Conservation (phyloP, 176 grass and related monocot genomes). For the Carex scoparia region DNA sequence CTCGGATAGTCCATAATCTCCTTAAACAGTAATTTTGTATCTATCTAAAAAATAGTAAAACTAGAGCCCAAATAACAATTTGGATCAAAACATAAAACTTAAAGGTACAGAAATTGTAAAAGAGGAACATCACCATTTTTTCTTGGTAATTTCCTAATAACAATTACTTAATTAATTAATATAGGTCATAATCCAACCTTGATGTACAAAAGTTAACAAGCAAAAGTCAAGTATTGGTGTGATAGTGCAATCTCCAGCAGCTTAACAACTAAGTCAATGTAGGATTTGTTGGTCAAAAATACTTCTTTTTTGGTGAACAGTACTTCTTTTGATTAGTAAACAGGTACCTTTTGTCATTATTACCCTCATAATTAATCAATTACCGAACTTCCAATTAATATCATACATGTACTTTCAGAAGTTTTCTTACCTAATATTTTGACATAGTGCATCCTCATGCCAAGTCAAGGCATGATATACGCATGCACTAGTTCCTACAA, state of each 20-base stretch:
- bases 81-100: too few species aligned
- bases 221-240: not conserved
- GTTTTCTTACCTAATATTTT: conserved; percentile 32
- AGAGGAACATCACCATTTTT: not conserved
- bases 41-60: too few species aligned
- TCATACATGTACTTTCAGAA: not conserved
- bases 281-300: not conserved
- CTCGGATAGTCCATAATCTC: too few species aligned
- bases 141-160: not conserved
- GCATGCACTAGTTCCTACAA: conserved; percentile 9
- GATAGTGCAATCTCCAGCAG: not conserved
- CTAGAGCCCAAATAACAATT: too few species aligned
- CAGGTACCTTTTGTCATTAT: not conserved
- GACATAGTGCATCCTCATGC: conserved; percentile 13
- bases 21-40: too few species aligned
- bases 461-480: conserved; percentile 23
- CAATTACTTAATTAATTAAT: not conserved
- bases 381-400: not conserved
- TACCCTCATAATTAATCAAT: not conserved
- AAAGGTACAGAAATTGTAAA: not conserved
- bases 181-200: not conserved
- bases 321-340: not conserved
- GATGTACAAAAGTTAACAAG: not conserved
- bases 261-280: conserved; percentile 8
- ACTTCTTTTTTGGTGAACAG: too few species aligned